phyloP scores from a whole-genome alignment of 2,329 filamentous ascomycete genomes.

The Xylariomycetidae sp. region DNA sequence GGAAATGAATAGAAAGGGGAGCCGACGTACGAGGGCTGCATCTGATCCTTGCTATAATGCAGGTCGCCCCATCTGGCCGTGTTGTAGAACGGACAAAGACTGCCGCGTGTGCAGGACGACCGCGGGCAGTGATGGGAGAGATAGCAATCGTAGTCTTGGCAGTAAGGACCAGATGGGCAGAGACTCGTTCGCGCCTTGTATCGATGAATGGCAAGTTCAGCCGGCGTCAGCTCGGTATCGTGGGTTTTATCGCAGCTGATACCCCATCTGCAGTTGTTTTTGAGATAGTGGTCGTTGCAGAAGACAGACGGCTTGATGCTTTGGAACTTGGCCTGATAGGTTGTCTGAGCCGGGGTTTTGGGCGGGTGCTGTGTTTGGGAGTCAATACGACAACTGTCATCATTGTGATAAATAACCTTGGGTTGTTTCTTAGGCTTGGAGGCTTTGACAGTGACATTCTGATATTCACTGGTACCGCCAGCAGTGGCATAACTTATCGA shows the following conservation, averaged over 20 bases:
- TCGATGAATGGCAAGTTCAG: conserved; percentile 29
- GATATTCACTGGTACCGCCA: conserved; percentile 23
- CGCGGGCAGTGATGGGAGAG: conserved; percentile 29
- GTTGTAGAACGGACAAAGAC: conserved; percentile 23
- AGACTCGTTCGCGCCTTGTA: conserved; percentile 30
- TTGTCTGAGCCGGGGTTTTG: conserved; percentile 22
- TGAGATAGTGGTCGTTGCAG: conserved; percentile 29
- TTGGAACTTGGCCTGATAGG: conserved; percentile 27
- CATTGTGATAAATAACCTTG: conserved; percentile 25
- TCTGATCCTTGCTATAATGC: conserved; percentile 25
- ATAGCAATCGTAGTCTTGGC: conserved; percentile 28
- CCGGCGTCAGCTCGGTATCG: conserved; percentile 22
- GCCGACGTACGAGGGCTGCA: conserved; percentile 21
- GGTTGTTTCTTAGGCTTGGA: conserved; percentile 26
- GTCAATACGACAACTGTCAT: conserved; percentile 25
- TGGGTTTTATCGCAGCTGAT: conserved; percentile 26
- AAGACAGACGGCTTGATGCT: conserved; percentile 25
- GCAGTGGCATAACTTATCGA: conserved; percentile 30
- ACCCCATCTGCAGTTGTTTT: conserved; percentile 24
- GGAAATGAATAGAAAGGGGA: not conserved
- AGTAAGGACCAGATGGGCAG: conserved; percentile 26
- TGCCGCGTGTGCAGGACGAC: conserved; percentile 17
- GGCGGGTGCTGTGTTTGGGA: conserved; percentile 25
- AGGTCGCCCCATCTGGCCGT: conserved; percentile 25
- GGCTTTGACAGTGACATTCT: conserved; percentile 27